Percentiles rank a stretch among this genome's conserved stretches.
Conservation (phyloP, 176 grass and related monocot genomes). For the Oryza glaberrima region DNA sequence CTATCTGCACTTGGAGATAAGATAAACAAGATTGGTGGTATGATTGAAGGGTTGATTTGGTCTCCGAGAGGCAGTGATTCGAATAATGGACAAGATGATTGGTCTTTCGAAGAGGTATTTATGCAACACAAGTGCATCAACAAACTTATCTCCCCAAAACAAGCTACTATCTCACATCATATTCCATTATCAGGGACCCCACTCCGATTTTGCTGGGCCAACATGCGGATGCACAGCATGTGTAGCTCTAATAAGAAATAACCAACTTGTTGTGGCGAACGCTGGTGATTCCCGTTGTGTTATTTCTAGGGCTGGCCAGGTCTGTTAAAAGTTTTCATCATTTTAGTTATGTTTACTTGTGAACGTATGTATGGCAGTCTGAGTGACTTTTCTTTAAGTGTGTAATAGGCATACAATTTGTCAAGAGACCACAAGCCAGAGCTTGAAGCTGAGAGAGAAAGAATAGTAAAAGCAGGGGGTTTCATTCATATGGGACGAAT, state of each 20-base stretch:
- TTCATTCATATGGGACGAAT: conserved; percentile 86
- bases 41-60: conserved; percentile 99
- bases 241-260: conserved; percentile 83
- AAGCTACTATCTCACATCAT: conserved; percentile 9
- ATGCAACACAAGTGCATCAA: not conserved
- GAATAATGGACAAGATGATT: conserved; percentile 64
- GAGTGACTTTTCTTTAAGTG: conserved; percentile 20
- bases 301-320: conserved; percentile 89
- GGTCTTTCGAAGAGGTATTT: conserved; percentile 66
- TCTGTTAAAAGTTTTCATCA: conserved; percentile 34
- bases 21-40: conserved; percentile 92
- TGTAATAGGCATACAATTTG: conserved; percentile 81
- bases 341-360: conserved; percentile 13
- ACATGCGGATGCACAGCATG: conserved; percentile 91
- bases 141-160: not conserved
- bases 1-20: conserved; percentile 88
- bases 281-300: conserved; percentile 99
- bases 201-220: conserved; percentile 86
- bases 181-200: conserved; percentile 70
- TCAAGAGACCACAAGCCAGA: conserved; percentile 98
- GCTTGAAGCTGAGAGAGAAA: conserved; percentile 79
- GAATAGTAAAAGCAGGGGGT: conserved; percentile 94
- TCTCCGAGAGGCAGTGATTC: conserved; percentile 67
- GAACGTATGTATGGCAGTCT: conserved; percentile 22
- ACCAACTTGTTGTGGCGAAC: conserved; percentile 86